Conservation (phyloP, 2,329 filamentous ascomycete species). For the Polytolypa hystricis region DNA sequence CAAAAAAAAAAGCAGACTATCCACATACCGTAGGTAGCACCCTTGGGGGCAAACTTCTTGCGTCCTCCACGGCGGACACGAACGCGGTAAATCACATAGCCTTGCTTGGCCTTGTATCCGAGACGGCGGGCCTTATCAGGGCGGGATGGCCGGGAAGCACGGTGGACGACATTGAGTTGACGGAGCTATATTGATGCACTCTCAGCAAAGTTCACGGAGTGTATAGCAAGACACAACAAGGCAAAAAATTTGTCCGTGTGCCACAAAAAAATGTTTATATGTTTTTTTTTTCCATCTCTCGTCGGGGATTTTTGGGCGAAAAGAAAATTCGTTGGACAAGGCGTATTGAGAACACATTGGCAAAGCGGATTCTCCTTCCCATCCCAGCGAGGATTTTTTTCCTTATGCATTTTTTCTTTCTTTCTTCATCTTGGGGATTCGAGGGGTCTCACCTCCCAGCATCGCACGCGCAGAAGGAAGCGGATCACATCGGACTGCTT, state of each 20-base stretch:
- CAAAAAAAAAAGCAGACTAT: background rate
- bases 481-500: slow-evolving; percentile 99
- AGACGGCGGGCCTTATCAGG: slow-evolving; percentile 99
- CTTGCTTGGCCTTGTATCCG: slow-evolving; percentile 99
- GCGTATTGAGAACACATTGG: no score
- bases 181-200: slow-evolving; percentile 99
- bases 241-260: slow-evolving; percentile 23
- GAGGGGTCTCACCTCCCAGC: slow-evolving; percentile 73
- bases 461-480: slow-evolving; percentile 98
- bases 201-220: slow-evolving; percentile 99
- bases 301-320: slow-evolving; percentile 15
- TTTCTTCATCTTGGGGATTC: slow-evolving; percentile 3
- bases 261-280: slow-evolving; percentile 38
- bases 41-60: slow-evolving; percentile 93
- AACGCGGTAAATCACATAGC: slow-evolving; percentile 99
- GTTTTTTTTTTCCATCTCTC: slow-evolving; percentile 23
- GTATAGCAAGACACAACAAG: slow-evolving; percentile 63
- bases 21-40: slow-evolving; percentile 89
- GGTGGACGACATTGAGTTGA: slow-evolving; percentile 99
- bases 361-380: no score
- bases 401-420: background rate
- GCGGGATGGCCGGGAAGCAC: slow-evolving; percentile 92
- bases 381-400: background rate
- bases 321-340: background rate
- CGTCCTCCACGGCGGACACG: slow-evolving; percentile 97